A percentile compares a stretch with the other conserved stretches of the same genome.
phyloP scores from a whole-genome alignment of 129 eudicot species.

The Cynara cardunculus region DNA sequence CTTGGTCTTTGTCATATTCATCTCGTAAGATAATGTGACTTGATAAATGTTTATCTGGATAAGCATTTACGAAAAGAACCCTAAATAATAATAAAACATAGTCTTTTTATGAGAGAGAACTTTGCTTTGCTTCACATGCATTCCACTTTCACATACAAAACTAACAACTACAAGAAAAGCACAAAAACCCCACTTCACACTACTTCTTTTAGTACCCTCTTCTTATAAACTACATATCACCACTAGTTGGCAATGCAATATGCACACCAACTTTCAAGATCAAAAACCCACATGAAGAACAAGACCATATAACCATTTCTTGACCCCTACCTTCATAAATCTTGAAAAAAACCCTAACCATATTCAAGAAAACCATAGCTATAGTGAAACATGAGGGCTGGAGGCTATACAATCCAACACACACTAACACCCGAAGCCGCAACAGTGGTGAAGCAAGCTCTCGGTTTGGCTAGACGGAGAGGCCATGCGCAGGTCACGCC shows the following conservation, averaged over 20 bases:
- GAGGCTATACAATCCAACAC: slow-evolving; percentile 70
- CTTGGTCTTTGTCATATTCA: no score
- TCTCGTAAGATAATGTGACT: no score
- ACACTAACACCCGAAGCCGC: slow-evolving; percentile 75
- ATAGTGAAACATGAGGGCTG: slow-evolving; percentile 57
- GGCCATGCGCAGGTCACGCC: slow-evolving; percentile 93
- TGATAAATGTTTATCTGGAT: no score
- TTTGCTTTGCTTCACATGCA: slow-evolving; percentile 77
- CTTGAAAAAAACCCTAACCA: background rate
- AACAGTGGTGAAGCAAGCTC: slow-evolving; percentile 65
- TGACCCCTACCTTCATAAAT: background rate
- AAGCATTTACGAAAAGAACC: no score
- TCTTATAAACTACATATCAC: slow-evolving; percentile 27
- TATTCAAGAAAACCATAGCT: background rate
- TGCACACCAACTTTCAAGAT: slow-evolving; percentile 27
- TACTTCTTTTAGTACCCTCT: slow-evolving; percentile 19
- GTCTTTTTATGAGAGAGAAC: slow-evolving; percentile 41
- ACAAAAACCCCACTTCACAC: slow-evolving; percentile 51
- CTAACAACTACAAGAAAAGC: slow-evolving; percentile 73
- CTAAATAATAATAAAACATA: no score
- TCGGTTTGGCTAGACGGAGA: slow-evolving; percentile 61
- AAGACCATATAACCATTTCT: slow-evolving; percentile 18
- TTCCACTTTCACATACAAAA: slow-evolving; percentile 73
- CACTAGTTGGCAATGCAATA: slow-evolving; percentile 28
- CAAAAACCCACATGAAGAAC: slow-evolving; percentile 29